A percentile compares a stretch with the other conserved stretches of the same genome.
These are phyloP conservation scores for Cladosporium sp. DNA, from an alignment of 2,329 filamentous ascomycete species.

Conservation along the genomic window DNA sequence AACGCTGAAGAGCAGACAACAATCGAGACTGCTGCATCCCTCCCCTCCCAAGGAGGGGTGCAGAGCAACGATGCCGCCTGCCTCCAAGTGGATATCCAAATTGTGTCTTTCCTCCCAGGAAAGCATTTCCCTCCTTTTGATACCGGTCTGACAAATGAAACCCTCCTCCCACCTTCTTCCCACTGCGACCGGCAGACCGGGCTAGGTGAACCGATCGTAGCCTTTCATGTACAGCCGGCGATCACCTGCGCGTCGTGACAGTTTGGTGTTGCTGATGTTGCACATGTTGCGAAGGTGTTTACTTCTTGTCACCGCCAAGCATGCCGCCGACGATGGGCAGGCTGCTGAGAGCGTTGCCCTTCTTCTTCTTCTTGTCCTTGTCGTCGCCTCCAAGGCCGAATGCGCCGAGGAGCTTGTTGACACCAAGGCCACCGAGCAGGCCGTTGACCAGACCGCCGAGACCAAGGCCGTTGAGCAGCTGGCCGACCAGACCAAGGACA, in stretches of 20 bases:
- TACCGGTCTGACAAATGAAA: constrained; percentile 5
- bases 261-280: neutral
- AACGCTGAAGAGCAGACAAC: neutral
- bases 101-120: constrained; percentile 5
- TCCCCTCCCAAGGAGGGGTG: constrained; percentile 10
- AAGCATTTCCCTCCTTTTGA: neutral
- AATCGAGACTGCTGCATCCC: neutral
- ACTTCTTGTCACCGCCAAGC: constrained; percentile 41
- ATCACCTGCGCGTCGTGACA: neutral
- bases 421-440: constrained; percentile 70
- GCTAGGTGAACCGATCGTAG: neutral
- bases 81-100: constrained; percentile 4
- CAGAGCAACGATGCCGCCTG: neutral
- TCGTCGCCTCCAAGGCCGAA: constrained; percentile 60
- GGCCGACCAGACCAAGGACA: constrained; percentile 76
- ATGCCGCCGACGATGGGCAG: constrained; percentile 47
- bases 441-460: constrained; percentile 77
- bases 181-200: neutral
- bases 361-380: constrained; percentile 43
- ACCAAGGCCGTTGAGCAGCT: constrained; percentile 73
- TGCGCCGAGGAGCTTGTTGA: constrained; percentile 69
- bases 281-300: neutral
- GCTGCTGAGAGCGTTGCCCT: constrained; percentile 30
- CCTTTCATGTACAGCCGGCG: constrained; percentile 1
- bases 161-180: constrained; percentile 2